These are phyloP conservation scores for Rhizophagus clarus DNA, from an alignment of 192 early-diverging fungal species.

Conservation along the genomic window DNA sequence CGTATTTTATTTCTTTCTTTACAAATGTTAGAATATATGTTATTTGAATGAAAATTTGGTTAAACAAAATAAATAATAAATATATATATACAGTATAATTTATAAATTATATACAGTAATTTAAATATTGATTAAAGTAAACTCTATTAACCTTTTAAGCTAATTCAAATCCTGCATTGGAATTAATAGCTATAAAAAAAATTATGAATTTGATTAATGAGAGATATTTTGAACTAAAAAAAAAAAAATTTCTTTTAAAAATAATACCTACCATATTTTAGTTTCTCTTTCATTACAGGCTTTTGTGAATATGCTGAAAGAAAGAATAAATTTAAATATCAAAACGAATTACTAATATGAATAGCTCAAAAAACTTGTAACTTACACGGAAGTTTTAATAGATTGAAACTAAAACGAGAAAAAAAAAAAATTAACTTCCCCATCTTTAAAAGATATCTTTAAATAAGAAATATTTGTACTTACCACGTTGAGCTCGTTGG, in stretches of 20 bases:
- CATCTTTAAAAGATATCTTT: neutral
- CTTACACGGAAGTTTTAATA: slow-evolving; percentile 14
- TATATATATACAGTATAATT: too few relatives aligned
- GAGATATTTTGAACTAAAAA: neutral
- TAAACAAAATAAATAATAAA: too few relatives aligned
- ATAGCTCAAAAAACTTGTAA: neutral
- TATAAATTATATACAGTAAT: too few relatives aligned
- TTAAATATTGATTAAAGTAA: too few relatives aligned
- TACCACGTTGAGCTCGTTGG: slow-evolving; percentile 23
- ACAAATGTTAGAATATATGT: too few relatives aligned
- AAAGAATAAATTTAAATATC: neutral
- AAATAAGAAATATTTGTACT: neutral
- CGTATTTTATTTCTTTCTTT: too few relatives aligned
- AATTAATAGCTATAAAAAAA: slow-evolving; percentile 21
- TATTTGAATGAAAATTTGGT: too few relatives aligned
- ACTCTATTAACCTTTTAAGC: neutral
- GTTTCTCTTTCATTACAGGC: slow-evolving; percentile 12
- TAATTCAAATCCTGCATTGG: slow-evolving; percentile 17
- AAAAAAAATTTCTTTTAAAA: neutral
- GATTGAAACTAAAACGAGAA: slow-evolving; percentile 8
- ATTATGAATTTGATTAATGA: neutral
- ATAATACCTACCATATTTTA: slow-evolving; percentile 19
- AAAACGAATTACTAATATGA: neutral
- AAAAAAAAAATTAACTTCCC: neutral
- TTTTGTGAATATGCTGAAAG: slow-evolving; percentile 3